Evolutionary conservation across 306 rosid species (phyloP), one percentile per base, ranked within the genome.

Genomic region (Datisca glomerata): DNA sequence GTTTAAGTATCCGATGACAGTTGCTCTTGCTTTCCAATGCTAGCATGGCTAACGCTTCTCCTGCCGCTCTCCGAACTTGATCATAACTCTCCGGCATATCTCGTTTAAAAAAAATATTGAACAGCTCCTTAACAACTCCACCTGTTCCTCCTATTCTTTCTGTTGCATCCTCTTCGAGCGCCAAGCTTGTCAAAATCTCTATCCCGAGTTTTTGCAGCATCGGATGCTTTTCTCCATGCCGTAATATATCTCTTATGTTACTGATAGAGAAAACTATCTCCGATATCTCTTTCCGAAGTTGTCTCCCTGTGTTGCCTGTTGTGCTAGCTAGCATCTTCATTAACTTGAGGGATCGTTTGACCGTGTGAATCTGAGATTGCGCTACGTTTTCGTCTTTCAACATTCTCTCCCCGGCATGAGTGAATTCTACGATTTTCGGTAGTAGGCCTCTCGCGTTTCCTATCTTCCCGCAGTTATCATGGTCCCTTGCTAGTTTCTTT

Each of bases 121-220:
- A 71, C 72, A 91, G 41, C 62, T 60, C 96, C 45, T 75, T 84
- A 4, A 91, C 67, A 24, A 84, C 61, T 12, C 98, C 86, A 24
- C 98, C 98, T 8, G 98, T 91, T 12, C 80, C 71, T 0, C 98
- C 98, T 14, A 91, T 78, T 51, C 86, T 75, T 56, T 84, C 92
- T 0, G 81, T 61, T 18, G 86, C 94, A 17, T 84, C 94, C 36
- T 71, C 85, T 49, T 91, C 98, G 70, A 80, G 47, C 0, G 94
- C 87, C 24, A 91, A 47, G 57, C 65, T 58, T n/a, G 86, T 31
- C n/a, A 31, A 8, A 8, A 31, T 31, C n/a, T 80, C 96, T n/a
- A 91, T 75, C 32, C 82, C 76, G 21, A 80, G 75, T 60, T 80
- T 72, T 59, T 91, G 98, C 29, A 91, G 58, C 55, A 44, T 28